Base-by-base conservation (phyloP, 805 yeast species). In the Starmerella geochares region DNA sequence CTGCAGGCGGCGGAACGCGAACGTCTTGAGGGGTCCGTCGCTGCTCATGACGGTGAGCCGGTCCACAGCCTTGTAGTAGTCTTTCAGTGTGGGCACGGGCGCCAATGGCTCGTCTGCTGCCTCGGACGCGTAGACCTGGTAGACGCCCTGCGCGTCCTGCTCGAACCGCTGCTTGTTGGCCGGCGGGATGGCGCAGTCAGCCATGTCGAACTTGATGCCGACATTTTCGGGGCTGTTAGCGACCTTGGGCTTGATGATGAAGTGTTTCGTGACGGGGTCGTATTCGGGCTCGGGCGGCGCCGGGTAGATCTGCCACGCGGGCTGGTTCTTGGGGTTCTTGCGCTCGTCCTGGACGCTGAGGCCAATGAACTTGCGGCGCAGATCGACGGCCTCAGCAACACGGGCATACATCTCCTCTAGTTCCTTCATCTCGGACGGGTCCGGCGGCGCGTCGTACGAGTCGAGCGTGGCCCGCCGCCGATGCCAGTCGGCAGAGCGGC, bases 11-110 rank as follows among this genome's bases (percentile, higher is more conserved):
- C 90, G 80, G 67, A 86, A 92, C 0, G 98, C 96, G 73, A 92
- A 92, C 14, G 95, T 84, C 67, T 92, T 92, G 14, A 94, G 79
- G 4, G 99, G 98, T 0, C 99, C 99, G 67, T 88, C 96, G 4
- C 92, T 80, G 7, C 95, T 81, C 43, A 86, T 74, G 11, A 74
- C 67, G n/a, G 78, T 75, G 56, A 92, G 76, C 50, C 72, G 76
- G 47, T 83, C 92, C 60, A 87, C 67, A 65, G 90, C 98, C 56
- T 77, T 67, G 66, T 86, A 94, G 66, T 83, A 92, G 45, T 92
- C 96, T 48, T 78, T 76, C 52, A 92, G 71, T 1, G 85, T 73
- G n/a, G 98, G 96, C 17, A 86, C 73, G n/a, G 76, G 62, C 17
- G 54, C 53, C 3, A 79, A 74, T n/a, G 63, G 62, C 24, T 54